Percentiles rank a stretch among this genome's conserved stretches.
phyloP scores from a whole-genome alignment of 2,329 filamentous ascomycete genomes.

The Malbranchea zuffiana region DNA sequence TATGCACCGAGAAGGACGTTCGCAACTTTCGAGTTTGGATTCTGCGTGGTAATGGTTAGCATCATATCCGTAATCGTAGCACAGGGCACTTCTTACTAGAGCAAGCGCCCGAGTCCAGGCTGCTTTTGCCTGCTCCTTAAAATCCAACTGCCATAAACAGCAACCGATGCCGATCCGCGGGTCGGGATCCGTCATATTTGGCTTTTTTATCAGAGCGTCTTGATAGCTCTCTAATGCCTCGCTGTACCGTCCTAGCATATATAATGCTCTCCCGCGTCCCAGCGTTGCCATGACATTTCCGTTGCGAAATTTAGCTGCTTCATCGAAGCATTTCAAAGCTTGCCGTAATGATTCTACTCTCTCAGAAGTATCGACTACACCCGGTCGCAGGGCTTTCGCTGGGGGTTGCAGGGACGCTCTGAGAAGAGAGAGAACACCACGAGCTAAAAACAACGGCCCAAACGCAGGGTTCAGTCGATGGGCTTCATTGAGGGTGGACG shows the following conservation, averaged over 20 bases:
- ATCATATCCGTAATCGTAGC: not conserved
- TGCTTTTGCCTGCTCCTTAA: conserved; percentile 79
- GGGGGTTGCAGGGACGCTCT: conserved; percentile 74
- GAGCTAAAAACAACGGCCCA: conserved; percentile 78
- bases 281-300: conserved; percentile 87
- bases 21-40: conserved; percentile 74
- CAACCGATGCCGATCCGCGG: conserved; percentile 92
- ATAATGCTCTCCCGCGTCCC: conserved; percentile 78
- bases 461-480: conserved; percentile 86
- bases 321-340: conserved; percentile 88
- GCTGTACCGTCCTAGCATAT: conserved; percentile 72
- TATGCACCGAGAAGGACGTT: conserved; percentile 84
- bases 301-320: conserved; percentile 73
- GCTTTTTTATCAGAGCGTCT: conserved; percentile 73
- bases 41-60: conserved; percentile 28
- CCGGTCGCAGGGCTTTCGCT: conserved; percentile 53
- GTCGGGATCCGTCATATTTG: conserved; percentile 80
- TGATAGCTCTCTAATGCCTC: conserved; percentile 81
- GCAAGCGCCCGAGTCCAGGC: conserved; percentile 86
- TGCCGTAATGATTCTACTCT: conserved; percentile 67
- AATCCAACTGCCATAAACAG: conserved; percentile 93
- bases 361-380: conserved; percentile 56
- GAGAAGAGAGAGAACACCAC: conserved; percentile 78
- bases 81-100: conserved; percentile 42
- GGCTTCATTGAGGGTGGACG: conserved; percentile 86